phyloP scores from a whole-genome alignment of 768 basidiomycete species.

The Mycena capillaripes region DNA sequence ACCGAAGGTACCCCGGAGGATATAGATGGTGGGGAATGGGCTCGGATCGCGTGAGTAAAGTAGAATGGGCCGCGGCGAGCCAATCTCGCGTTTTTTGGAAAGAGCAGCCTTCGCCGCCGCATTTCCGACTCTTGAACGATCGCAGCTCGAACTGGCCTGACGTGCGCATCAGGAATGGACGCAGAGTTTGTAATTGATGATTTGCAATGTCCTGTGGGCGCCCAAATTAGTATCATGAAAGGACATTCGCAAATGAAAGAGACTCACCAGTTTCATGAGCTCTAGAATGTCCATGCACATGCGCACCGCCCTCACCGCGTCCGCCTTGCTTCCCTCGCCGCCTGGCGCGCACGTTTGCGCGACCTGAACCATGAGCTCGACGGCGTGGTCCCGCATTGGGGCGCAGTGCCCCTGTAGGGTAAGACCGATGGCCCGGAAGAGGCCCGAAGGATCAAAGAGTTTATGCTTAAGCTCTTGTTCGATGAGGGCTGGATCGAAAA shows the following conservation, averaged over 20 bases:
- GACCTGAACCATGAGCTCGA: slow-evolving; percentile 85
- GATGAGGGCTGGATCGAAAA: slow-evolving; percentile 87
- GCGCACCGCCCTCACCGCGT: slow-evolving; percentile 81
- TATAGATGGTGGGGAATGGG: slow-evolving; percentile 60
- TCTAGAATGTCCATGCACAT: slow-evolving; percentile 93
- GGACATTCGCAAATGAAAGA: slow-evolving; percentile 26
- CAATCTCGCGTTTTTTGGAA: slow-evolving; percentile 74
- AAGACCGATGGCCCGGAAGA: slow-evolving; percentile 84
- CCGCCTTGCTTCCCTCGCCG: slow-evolving; percentile 66
- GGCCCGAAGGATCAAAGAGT: slow-evolving; percentile 82
- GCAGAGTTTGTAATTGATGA: slow-evolving; percentile 93
- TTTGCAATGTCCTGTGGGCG: slow-evolving; percentile 90
- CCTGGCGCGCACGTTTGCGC: slow-evolving; percentile 72
- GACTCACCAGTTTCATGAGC: slow-evolving; percentile 93
- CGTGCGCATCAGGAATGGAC: slow-evolving; percentile 88
- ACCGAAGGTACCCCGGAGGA: slow-evolving; percentile 57
- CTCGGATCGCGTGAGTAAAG: slow-evolving; percentile 56
- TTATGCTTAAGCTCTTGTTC: slow-evolving; percentile 84
- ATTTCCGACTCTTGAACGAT: slow-evolving; percentile 76
- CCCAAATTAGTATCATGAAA: slow-evolving; percentile 35
- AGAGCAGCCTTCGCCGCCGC: slow-evolving; percentile 46
- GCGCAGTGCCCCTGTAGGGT: slow-evolving; percentile 93
- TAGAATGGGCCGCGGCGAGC: slow-evolving; percentile 67
- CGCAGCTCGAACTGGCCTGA: slow-evolving; percentile 86
- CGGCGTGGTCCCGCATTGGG: slow-evolving; percentile 89